Percentiles rank a stretch among this genome's conserved stretches.
Evolutionary conservation across 1,284 basidiomycete species (phyloP).

Genomic region (Xerocomus minutiporus): DNA sequence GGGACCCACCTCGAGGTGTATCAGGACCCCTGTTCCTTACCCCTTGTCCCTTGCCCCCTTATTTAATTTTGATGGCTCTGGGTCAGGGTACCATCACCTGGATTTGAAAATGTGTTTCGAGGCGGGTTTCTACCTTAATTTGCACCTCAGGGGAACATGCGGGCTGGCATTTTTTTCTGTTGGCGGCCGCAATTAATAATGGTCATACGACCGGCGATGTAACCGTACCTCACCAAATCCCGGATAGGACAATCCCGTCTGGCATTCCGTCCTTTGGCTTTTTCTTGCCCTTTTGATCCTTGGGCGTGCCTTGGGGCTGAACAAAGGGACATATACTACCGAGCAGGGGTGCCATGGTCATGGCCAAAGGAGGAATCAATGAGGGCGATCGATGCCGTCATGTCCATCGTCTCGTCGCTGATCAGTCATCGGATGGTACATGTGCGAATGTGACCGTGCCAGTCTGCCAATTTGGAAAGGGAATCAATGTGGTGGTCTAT

Average conservation of each 20-base stretch:
- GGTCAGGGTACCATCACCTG: neutral
- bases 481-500: neutral
- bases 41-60: neutral
- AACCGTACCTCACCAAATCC: neutral
- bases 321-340: neutral
- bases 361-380: neutral
- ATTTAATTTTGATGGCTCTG: neutral
- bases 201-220: neutral
- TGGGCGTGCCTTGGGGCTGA: neutral
- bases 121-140: neutral
- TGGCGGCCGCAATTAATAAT: neutral
- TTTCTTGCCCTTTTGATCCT: neutral
- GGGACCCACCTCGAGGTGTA: neutral
- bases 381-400: neutral
- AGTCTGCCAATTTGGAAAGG: neutral
- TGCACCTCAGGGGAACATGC: neutral
- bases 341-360: neutral
- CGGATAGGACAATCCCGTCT: neutral
- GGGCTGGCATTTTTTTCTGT: neutral
- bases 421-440: neutral
- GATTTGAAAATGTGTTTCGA: neutral
- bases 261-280: neutral
- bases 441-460: neutral
- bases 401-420: neutral
- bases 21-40: neutral